phyloP scores from a whole-genome alignment of 2,329 filamentous ascomycete species.

The Aspergillus transmontanensis region DNA sequence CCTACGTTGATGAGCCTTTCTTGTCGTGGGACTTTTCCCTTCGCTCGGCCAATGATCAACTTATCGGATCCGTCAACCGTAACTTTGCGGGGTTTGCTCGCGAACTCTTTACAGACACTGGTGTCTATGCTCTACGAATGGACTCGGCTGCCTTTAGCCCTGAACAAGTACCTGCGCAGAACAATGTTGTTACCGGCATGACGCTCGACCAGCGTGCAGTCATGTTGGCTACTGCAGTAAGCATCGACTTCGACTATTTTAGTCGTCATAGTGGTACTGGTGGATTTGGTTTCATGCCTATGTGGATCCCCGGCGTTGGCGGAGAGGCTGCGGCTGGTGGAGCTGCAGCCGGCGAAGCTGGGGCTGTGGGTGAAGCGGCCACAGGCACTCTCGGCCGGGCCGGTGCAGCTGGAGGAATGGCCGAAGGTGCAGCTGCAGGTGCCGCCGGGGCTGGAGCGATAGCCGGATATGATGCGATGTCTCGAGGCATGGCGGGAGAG shows the following conservation, averaged over 20 bases:
- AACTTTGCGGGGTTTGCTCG: conserved; percentile 65
- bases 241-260: conserved; percentile 69
- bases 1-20: conserved; percentile 64
- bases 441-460: conserved; percentile 60
- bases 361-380: conserved; percentile 38
- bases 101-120: conserved; percentile 68
- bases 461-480: conserved; percentile 66
- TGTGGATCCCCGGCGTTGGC: conserved; percentile 53
- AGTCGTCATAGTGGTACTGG: conserved; percentile 58
- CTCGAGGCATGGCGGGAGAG: conserved; percentile 48
- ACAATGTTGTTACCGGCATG: conserved; percentile 52
- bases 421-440: conserved; percentile 46
- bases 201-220: conserved; percentile 67
- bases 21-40: conserved; percentile 68
- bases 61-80: conserved; percentile 65
- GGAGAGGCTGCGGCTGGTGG: conserved; percentile 44
- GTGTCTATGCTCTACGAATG: conserved; percentile 66
- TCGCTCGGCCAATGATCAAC: conserved; percentile 49
- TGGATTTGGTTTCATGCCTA: conserved; percentile 54
- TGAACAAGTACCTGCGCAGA: conserved; percentile 31
- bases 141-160: conserved; percentile 57
- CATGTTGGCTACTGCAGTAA: conserved; percentile 68
- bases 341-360: conserved; percentile 40
- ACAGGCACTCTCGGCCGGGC: conserved; percentile 40
- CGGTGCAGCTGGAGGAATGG: conserved; percentile 45